Evolutionary conservation across 2,329 filamentous ascomycete species (phyloP).

Genomic region (Exserohilum rostratum): DNA sequence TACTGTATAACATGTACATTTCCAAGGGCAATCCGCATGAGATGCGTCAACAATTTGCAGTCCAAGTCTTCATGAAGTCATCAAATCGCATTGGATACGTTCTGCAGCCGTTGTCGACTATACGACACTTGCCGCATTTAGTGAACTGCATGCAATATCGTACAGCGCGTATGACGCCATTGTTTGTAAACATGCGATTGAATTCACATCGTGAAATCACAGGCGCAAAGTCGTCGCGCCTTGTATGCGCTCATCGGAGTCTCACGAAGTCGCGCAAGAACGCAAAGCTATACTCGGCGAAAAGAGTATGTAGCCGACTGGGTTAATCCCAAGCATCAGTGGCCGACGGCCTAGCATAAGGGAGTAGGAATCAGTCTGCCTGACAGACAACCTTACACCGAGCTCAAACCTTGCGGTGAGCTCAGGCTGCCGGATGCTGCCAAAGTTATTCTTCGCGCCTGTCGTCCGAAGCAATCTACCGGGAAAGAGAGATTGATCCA

Average conservation of each 20-base stretch:
- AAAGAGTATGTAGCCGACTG: slow-evolving; percentile 71
- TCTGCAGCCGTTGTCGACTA: background rate
- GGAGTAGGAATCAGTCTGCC: slow-evolving; percentile 58
- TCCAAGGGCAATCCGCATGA: background rate
- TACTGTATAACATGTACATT: slow-evolving; percentile 14
- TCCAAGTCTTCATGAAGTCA: background rate
- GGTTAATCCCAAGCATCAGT: slow-evolving; percentile 87
- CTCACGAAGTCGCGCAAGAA: background rate
- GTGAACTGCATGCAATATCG: background rate
- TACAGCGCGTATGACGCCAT: background rate
- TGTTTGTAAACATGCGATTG: background rate
- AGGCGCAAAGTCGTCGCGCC: background rate
- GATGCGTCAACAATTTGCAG: background rate
- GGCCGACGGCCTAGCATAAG: slow-evolving; percentile 89
- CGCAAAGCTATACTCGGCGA: background rate
- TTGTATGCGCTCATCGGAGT: background rate
- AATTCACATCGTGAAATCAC: background rate
- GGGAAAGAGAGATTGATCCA: slow-evolving; percentile 71
- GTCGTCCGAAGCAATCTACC: slow-evolving; percentile 85
- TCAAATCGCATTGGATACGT: background rate
- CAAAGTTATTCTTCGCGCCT: slow-evolving; percentile 82
- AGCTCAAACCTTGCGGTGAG: slow-evolving; percentile 47
- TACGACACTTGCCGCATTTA: background rate
- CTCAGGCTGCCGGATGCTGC: slow-evolving; percentile 60
- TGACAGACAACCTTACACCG: slow-evolving; percentile 42